phyloP scores from a whole-genome alignment of 2,329 filamentous ascomycete species.

The Nemania diffusa region DNA sequence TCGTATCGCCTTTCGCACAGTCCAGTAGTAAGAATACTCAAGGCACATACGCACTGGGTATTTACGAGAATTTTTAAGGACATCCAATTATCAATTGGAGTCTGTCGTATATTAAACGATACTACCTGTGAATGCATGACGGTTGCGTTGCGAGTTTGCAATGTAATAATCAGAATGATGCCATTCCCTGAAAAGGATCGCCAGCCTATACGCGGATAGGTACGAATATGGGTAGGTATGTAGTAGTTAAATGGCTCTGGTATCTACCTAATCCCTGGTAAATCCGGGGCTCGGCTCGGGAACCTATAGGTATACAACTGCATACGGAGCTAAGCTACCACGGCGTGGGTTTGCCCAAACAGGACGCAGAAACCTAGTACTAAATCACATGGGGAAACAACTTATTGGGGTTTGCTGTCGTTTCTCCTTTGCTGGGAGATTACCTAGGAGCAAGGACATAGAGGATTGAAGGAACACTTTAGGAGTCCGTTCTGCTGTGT shows the following conservation, averaged over 20 bases:
- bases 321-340: neutral
- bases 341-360: neutral
- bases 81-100: neutral
- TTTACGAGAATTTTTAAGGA: neutral
- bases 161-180: conserved; percentile 22
- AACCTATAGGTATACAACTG: neutral
- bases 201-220: neutral
- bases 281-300: neutral
- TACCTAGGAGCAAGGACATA: neutral
- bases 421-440: neutral
- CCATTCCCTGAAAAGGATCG: conserved; percentile 14
- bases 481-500: neutral
- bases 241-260: neutral
- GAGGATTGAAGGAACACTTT: conserved; percentile 9
- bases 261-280: neutral
- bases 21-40: neutral
- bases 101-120: neutral
- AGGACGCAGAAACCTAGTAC: neutral
- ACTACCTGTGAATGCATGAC: conserved; percentile 4
- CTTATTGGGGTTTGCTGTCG: neutral
- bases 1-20: neutral
- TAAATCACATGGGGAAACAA: neutral
- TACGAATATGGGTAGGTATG: conserved; percentile 4
- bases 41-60: neutral
- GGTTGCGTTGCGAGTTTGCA: conserved; percentile 8